phyloP scores from a whole-genome alignment of 2,329 filamentous ascomycete genomes.

The Aspergillus ustus region DNA sequence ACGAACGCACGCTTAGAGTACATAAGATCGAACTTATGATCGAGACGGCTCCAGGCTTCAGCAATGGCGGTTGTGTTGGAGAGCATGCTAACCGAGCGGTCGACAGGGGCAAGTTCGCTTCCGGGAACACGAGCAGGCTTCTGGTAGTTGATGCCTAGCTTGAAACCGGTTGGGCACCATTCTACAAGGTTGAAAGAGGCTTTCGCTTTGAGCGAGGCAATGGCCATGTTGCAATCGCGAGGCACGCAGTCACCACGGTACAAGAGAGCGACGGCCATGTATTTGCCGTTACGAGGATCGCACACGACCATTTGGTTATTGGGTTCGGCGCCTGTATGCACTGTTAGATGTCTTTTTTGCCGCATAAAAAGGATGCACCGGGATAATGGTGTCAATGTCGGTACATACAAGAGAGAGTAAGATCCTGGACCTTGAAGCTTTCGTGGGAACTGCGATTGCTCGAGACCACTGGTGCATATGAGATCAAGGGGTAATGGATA shows the following conservation, averaged over 20 bases:
- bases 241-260: conserved; percentile 70
- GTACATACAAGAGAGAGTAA: conserved; percentile 65
- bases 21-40: conserved; percentile 73
- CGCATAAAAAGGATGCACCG: neutral
- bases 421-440: conserved; percentile 82
- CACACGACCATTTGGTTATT: conserved; percentile 74
- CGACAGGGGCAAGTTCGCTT: conserved; percentile 58
- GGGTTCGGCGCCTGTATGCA: conserved; percentile 61
- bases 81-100: conserved; percentile 65
- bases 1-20: conserved; percentile 72
- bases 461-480: conserved; percentile 67
- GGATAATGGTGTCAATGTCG: neutral
- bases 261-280: conserved; percentile 69
- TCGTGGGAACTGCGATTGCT: conserved; percentile 80
- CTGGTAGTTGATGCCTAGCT: conserved; percentile 71
- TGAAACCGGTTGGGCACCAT: conserved; percentile 73
- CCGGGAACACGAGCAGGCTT: conserved; percentile 59
- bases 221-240: conserved; percentile 63
- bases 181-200: conserved; percentile 68
- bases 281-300: conserved; percentile 69
- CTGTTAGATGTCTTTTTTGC: conserved; percentile 14
- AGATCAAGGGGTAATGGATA: conserved; percentile 70
- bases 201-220: conserved; percentile 67
- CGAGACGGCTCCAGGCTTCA: conserved; percentile 67
- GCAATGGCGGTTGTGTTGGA: conserved; percentile 70